Conservation (phyloP, 2,329 filamentous ascomycete genomes). For the Cladophialophora carrionii region DNA sequence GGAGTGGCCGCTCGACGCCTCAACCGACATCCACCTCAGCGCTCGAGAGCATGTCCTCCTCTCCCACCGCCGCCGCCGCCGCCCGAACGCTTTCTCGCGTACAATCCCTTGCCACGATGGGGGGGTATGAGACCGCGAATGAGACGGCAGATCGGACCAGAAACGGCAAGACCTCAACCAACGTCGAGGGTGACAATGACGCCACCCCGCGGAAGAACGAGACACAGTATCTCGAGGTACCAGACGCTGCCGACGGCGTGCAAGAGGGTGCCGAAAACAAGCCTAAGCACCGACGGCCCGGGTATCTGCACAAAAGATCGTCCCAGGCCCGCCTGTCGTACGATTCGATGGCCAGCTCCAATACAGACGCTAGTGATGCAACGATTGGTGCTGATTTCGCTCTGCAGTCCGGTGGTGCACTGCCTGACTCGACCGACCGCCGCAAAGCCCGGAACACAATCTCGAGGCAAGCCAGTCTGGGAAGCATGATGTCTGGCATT, state of each 20-base stretch:
- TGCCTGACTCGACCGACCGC: constrained; percentile 52
- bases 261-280: constrained; percentile 19
- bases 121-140: constrained; percentile 40
- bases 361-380: constrained; percentile 69
- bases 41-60: constrained; percentile 50
- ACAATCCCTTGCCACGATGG: constrained; percentile 43
- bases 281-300: constrained; percentile 52
- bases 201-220: constrained; percentile 28
- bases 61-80: constrained; percentile 51
- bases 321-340: constrained; percentile 62
- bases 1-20: constrained; percentile 34
- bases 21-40: constrained; percentile 44
- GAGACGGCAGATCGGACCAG: constrained; percentile 24
- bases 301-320: constrained; percentile 59
- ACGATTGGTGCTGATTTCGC: constrained; percentile 79
- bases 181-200: constrained; percentile 33
- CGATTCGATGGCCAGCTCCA: constrained; percentile 59
- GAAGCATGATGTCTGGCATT: constrained; percentile 81
- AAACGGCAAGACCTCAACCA: constrained; percentile 2
- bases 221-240: constrained; percentile 24
- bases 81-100: constrained; percentile 47
- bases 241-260: constrained; percentile 20
- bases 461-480: constrained; percentile 79
- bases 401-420: constrained; percentile 77
- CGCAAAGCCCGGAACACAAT: constrained; percentile 55